Evolutionary conservation across 345 rosid genomes (phyloP).

Genomic region (Clarkia xantiana): DNA sequence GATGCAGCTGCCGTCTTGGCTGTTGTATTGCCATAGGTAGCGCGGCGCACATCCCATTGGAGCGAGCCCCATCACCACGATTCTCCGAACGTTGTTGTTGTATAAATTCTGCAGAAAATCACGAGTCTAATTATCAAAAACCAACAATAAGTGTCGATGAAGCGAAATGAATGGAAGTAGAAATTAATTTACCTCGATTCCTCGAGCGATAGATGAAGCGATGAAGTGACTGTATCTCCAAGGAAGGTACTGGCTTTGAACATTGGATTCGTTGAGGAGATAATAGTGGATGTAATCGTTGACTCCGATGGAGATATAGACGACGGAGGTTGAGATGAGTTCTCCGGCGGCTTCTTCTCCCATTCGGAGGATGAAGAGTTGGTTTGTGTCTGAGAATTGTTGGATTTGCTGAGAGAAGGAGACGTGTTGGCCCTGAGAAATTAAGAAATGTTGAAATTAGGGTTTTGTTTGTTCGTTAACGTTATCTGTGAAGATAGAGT

Average conservation of each 20-base stretch:
- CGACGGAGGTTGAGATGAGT: conserved; percentile 49
- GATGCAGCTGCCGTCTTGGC: conserved; percentile 59
- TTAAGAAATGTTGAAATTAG: not conserved
- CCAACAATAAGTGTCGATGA: too few species aligned
- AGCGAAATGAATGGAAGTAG: too few species aligned
- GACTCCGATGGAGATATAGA: conserved; percentile 69
- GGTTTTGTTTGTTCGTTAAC: not conserved
- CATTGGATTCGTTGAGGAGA: conserved; percentile 56
- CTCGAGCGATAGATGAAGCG: conserved; percentile 44
- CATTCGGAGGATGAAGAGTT: conserved; percentile 47
- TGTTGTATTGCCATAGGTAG: conserved; percentile 61
- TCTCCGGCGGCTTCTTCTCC: conserved; percentile 45
- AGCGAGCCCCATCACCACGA: conserved; percentile 77
- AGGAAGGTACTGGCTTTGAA: conserved; percentile 58
- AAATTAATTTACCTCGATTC: conserved; percentile 39
- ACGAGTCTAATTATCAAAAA: too few species aligned
- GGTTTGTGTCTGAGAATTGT: conserved; percentile 70
- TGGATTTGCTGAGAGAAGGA: conserved; percentile 77
- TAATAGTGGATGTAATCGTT: conserved; percentile 92
- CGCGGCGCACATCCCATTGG: conserved; percentile 90
- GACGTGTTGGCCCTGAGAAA: conserved; percentile 66
- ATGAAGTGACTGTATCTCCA: conserved; percentile 80
- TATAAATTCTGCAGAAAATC: conserved; percentile 44
- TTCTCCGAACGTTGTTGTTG: conserved; percentile 39
- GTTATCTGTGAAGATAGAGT: too few species aligned